Evolutionary conservation across 805 yeast species (phyloP).

Genomic region (Torulaspora gathmanii): DNA sequence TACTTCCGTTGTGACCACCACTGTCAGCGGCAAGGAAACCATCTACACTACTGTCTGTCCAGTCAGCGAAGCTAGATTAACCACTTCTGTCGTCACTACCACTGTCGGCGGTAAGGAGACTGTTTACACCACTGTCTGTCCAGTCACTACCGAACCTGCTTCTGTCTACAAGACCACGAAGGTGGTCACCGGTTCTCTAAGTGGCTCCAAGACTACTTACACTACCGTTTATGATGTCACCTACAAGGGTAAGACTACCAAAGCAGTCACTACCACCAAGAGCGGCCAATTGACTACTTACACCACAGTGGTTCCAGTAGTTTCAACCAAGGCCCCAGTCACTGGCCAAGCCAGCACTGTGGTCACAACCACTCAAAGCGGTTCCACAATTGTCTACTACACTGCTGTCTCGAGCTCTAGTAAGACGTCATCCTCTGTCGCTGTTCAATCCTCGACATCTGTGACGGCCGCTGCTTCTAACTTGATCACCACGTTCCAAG

Average conservation of each 20-base stretch:
- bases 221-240: conserved; percentile 7
- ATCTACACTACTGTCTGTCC: conserved; percentile 17
- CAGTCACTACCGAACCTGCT: conserved; percentile 6
- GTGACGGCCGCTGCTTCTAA: not conserved
- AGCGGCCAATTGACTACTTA: conserved; percentile 1
- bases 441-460: conserved; percentile 1
- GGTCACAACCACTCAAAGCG: conserved; percentile 10
- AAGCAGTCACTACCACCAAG: conserved; percentile 8
- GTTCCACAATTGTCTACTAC: conserved; percentile 9
- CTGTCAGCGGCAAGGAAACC: conserved; percentile 4
- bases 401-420: conserved; percentile 12
- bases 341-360: conserved; percentile 14
- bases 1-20: conserved; percentile 11
- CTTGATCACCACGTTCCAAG: conserved; percentile 7
- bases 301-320: conserved; percentile 2
- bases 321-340: not conserved
- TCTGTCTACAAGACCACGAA: not conserved
- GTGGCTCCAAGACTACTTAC: conserved; percentile 9
- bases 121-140: conserved; percentile 15
- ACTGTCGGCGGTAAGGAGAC: conserved; percentile 12
- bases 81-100: conserved; percentile 10
- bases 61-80: conserved; percentile 1
- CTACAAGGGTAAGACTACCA: too few species aligned
- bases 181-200: not conserved
- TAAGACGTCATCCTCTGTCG: conserved; percentile 4